phyloP scores from a whole-genome alignment of 2,329 filamentous ascomycete species.

The Nigrograna mackinnonii region DNA sequence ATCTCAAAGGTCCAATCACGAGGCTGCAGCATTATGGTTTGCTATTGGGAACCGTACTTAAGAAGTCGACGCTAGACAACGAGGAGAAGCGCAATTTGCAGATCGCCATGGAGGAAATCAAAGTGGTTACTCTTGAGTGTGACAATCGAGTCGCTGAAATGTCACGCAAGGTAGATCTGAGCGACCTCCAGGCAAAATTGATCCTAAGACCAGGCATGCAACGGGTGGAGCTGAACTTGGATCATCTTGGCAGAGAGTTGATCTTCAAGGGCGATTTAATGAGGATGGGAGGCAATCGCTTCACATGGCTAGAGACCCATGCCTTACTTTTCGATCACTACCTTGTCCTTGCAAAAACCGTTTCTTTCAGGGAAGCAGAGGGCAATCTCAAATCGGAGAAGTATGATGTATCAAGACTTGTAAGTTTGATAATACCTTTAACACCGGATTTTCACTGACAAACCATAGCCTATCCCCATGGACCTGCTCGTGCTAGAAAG shows the following conservation, averaged over 20 bases:
- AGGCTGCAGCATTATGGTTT: slow-evolving; percentile 88
- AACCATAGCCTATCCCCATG: slow-evolving; percentile 82
- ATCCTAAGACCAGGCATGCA: slow-evolving; percentile 87
- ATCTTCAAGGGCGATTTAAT: slow-evolving; percentile 89
- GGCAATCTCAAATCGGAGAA: slow-evolving; percentile 74
- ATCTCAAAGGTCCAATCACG: slow-evolving; percentile 90
- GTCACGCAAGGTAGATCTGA: slow-evolving; percentile 85
- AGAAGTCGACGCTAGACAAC: slow-evolving; percentile 79
- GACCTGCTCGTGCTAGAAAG: slow-evolving; percentile 91
- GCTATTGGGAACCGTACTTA: slow-evolving; percentile 79
- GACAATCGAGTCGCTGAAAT: slow-evolving; percentile 92
- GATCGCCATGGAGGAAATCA: slow-evolving; percentile 90
- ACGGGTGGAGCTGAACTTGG: slow-evolving; percentile 80
- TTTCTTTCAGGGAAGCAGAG: slow-evolving; percentile 69
- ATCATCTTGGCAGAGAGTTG: slow-evolving; percentile 90
- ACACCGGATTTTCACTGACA: slow-evolving; percentile 1
- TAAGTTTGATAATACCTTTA: slow-evolving; percentile 42
- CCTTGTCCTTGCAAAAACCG: slow-evolving; percentile 83
- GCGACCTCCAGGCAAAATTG: slow-evolving; percentile 81
- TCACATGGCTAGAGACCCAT: slow-evolving; percentile 92
- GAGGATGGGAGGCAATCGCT: slow-evolving; percentile 83
- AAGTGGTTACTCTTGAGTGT: slow-evolving; percentile 84
- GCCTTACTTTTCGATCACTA: slow-evolving; percentile 96
- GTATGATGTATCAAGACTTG: slow-evolving; percentile 92
- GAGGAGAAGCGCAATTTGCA: slow-evolving; percentile 87